Evolutionary conservation across 2,329 filamentous ascomycete genomes (phyloP).

Genomic region (Lachnum nothofagi): DNA sequence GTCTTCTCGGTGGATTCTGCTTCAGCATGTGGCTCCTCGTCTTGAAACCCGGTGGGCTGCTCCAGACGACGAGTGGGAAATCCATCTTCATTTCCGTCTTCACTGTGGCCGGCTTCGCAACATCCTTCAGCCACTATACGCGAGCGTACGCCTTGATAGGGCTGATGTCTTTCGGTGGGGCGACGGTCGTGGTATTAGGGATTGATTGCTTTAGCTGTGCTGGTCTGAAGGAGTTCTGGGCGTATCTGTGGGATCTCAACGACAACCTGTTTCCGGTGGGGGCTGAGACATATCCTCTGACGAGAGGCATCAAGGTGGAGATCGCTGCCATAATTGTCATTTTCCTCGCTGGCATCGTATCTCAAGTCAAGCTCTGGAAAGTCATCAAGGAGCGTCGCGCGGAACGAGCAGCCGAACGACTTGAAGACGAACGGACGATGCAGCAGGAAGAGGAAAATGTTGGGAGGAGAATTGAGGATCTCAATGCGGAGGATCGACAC

Average conservation of each 20-base stretch:
- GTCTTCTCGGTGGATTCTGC: slow-evolving; percentile 32
- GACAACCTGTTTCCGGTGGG: slow-evolving; percentile 71
- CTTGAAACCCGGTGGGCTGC: slow-evolving; percentile 68
- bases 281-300: slow-evolving; percentile 76
- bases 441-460: slow-evolving; percentile 64
- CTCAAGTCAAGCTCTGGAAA: slow-evolving; percentile 82
- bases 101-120: slow-evolving; percentile 60
- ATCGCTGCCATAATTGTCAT: slow-evolving; percentile 72
- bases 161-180: slow-evolving; percentile 73
- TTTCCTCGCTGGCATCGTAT: slow-evolving; percentile 69
- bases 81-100: slow-evolving; percentile 72
- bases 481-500: slow-evolving; percentile 55
- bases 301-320: slow-evolving; percentile 80
- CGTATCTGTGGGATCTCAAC: slow-evolving; percentile 84
- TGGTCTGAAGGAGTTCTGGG: slow-evolving; percentile 95
- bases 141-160: slow-evolving; percentile 72
- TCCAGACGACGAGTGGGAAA: slow-evolving; percentile 57
- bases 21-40: slow-evolving; percentile 70
- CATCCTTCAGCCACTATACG: slow-evolving; percentile 75
- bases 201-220: slow-evolving; percentile 86
- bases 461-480: slow-evolving; percentile 60
- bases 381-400: slow-evolving; percentile 62
- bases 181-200: slow-evolving; percentile 72
- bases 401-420: slow-evolving; percentile 46
- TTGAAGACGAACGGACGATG: slow-evolving; percentile 49